Base-by-base conservation (phyloP, 345 rosid genomes). In the Bruguiera gymnorhiza region DNA sequence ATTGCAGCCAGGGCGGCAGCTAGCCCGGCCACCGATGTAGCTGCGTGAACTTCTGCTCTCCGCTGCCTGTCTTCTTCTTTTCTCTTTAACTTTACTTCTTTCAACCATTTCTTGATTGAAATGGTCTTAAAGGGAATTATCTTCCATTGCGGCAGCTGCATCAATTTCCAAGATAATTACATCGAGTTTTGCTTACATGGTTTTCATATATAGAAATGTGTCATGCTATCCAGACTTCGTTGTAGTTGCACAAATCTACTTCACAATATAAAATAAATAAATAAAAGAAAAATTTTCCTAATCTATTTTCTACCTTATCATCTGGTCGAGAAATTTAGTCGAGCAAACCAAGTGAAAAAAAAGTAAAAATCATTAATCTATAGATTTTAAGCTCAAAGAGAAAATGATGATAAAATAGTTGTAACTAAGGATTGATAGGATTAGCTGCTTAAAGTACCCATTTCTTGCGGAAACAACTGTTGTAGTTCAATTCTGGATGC, bases 401-500 rank as follows among this genome's bases (percentile, higher is more conserved):
- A 39, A 39, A 9, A 2, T 37, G 43, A 10, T 37, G 43, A 37
- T 37, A 37, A 37, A 8, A 5, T 37, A 37, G 43, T 9, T 37
- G 43, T 37, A 37, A 37, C 11, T 37, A 8, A 50, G 66, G 67
- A 11, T 55, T 27, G 3, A 31, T 50, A 9, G 29, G 36, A 29
- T 46, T 61, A 19, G 34, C 30, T 53, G 0, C 27, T 53, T 20
- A 55, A 43, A 57, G 6, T 82, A 94, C 97, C 90, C 91, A 88
- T 80, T 88, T 95, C 84, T 83, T 95, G 70, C 87, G 76, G 77
- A 90, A 88, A 63, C 85, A 88, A 79, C 88, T 86, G 79, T 72
- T 83, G 82, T 95, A 95, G 70, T 91, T 89, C 73, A 95, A 55
- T 62, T 95, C 97, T 13, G 96, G 97, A 72, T 95, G 99, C 96